Conservation (phyloP, 169 alveolate species). For the Neospora caninum region DNA sequence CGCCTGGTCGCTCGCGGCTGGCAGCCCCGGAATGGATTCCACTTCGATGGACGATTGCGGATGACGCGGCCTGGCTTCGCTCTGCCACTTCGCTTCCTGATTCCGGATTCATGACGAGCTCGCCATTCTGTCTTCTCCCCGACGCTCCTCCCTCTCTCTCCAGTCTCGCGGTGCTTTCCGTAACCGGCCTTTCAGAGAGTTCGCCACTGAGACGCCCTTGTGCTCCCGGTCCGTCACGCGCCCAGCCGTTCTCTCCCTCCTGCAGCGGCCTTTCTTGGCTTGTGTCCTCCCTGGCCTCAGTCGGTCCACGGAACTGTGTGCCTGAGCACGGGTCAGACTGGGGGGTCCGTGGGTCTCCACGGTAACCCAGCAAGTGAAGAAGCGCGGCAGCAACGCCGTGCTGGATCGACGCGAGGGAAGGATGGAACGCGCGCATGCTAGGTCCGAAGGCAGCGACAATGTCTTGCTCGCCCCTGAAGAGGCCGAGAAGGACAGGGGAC, state of each 20-base stretch:
- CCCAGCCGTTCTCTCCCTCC: too few relatives aligned
- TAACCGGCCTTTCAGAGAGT: too few relatives aligned
- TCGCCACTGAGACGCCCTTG: too few relatives aligned
- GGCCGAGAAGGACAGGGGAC: constrained; percentile 51
- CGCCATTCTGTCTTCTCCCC: too few relatives aligned
- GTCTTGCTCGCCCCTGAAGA: constrained; percentile 39
- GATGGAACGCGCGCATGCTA: constrained; percentile 41
- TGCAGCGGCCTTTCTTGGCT: too few relatives aligned
- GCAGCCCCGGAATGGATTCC: background rate
- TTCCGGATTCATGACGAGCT: background rate
- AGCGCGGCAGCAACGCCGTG: constrained; percentile 53
- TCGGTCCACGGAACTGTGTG: background rate
- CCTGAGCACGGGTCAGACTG: background rate
- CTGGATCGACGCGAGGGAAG: constrained; percentile 56
- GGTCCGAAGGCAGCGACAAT: background rate
- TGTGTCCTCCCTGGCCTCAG: background rate
- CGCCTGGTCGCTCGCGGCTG: too few relatives aligned
- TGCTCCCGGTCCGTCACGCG: too few relatives aligned
- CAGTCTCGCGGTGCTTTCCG: too few relatives aligned
- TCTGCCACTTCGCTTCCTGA: background rate
- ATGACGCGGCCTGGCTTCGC: background rate
- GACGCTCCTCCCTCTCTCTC: too few relatives aligned
- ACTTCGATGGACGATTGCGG: background rate
- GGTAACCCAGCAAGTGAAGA: constrained; percentile 49
- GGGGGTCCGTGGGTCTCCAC: constrained; percentile 3